Conservation (phyloP, 2,329 filamentous ascomycete species). For the Stachybotrys echinatus region DNA sequence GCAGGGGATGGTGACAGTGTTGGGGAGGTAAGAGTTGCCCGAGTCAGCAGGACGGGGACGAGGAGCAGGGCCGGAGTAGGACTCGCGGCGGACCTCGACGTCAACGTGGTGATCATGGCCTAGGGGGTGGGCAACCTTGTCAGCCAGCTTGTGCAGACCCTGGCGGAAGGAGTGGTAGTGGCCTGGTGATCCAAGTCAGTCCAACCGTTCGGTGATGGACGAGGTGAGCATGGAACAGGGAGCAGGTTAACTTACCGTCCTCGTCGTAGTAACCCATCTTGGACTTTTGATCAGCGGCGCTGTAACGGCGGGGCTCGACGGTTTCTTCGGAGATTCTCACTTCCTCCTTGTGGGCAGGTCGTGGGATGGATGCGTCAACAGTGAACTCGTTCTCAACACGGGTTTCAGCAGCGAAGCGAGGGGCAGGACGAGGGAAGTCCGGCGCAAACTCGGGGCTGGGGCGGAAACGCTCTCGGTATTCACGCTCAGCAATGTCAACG, state of each 20-base stretch:
- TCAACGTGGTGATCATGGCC: conserved; percentile 42
- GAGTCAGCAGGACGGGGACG: conserved; percentile 19
- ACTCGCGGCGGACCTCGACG: conserved; percentile 32
- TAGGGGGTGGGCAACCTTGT: conserved; percentile 45
- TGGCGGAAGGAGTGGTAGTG: conserved; percentile 55
- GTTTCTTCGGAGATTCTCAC: conserved; percentile 61
- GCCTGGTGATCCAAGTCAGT: conserved; percentile 31
- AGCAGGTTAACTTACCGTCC: conserved; percentile 39
- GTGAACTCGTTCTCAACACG: conserved; percentile 28
- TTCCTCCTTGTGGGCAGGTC: conserved; percentile 48
- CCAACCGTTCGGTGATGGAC: not conserved
- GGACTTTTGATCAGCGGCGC: conserved; percentile 37
- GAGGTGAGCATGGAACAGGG: not conserved
- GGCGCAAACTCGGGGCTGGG: conserved; percentile 39
- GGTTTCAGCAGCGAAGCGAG: conserved; percentile 19
- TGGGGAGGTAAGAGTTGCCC: conserved; percentile 44
- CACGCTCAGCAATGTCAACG: conserved; percentile 60
- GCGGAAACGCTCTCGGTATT: conserved; percentile 59
- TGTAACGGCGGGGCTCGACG: conserved; percentile 48
- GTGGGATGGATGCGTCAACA: conserved; percentile 31
- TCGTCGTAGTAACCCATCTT: conserved; percentile 65
- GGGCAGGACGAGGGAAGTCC: conserved; percentile 19
- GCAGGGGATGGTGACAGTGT: conserved; percentile 97
- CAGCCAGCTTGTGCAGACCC: conserved; percentile 51
- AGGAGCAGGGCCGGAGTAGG: conserved; percentile 22